Conservation (phyloP, 1,139 yeast species). For the Torulaspora pretoriensis region DNA sequence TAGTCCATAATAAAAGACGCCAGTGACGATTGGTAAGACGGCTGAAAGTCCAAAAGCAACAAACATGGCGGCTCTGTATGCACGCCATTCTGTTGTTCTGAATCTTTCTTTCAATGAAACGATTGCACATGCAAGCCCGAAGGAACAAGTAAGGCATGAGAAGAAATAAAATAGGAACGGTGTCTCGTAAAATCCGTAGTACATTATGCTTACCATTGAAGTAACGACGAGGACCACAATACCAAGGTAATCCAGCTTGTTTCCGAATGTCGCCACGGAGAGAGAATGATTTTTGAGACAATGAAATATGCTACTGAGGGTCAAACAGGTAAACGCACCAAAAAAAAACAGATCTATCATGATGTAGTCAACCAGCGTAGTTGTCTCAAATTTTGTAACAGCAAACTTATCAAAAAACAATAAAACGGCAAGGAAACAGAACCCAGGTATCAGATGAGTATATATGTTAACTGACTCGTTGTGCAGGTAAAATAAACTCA, state of each 20-base stretch:
- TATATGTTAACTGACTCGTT: slow-evolving; percentile 83
- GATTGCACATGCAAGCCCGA: slow-evolving; percentile 61
- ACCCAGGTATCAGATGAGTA: slow-evolving; percentile 71
- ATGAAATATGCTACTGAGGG: slow-evolving; percentile 74
- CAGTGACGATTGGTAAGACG: slow-evolving; percentile 59
- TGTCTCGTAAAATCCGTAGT: slow-evolving; percentile 61
- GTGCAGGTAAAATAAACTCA: slow-evolving; percentile 65
- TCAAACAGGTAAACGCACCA: slow-evolving; percentile 58
- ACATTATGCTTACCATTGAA: slow-evolving; percentile 66
- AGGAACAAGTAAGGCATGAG: slow-evolving; percentile 44
- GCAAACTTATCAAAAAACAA: slow-evolving; percentile 30
- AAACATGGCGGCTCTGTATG: slow-evolving; percentile 74
- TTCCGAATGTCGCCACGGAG: slow-evolving; percentile 58
- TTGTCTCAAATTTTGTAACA: slow-evolving; percentile 44
- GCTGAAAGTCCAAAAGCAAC: slow-evolving; percentile 80
- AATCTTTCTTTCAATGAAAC: slow-evolving; percentile 66
- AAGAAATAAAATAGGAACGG: slow-evolving; percentile 43
- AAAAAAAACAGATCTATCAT: slow-evolving; percentile 44
- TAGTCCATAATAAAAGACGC: slow-evolving; percentile 44
- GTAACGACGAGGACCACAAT: slow-evolving; percentile 72
- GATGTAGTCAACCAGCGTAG: slow-evolving; percentile 43
- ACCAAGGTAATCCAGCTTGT: slow-evolving; percentile 82
- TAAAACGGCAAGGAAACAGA: slow-evolving; percentile 38
- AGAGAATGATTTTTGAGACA: slow-evolving; percentile 72
- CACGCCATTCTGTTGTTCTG: slow-evolving; percentile 65